Evolutionary conservation across 2,329 filamentous ascomycete species (phyloP), one percentile per base, ranked within the genome.

Genomic region (Ophiosphaerella narmari): DNA sequence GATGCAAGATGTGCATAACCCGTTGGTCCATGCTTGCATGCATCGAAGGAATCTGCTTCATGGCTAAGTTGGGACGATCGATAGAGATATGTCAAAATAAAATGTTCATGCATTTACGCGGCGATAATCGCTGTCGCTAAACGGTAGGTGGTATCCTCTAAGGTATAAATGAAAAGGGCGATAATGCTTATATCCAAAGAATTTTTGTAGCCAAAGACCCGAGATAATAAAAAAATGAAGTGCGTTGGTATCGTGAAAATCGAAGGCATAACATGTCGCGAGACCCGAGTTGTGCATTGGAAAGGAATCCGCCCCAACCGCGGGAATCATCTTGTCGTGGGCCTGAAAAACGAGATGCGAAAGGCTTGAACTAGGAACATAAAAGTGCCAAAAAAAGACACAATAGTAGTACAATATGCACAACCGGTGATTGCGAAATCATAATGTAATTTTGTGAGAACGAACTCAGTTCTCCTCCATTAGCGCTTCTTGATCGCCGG

Each of bases 401-500:
- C 43, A 29, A 32, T 58, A 62, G 26, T 59, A 48, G 40, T 61
- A 57, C 57, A 58, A 51, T 46, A 57, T 63, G 51, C 59, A 54
- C 53, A 53, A 44, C 47, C 46, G 38, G 44, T 49, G 55, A 54
- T 54, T 42, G 47, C 52, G 49, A 45, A 48, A 46, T 52, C 36
- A 36, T 50, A 39, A 39, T 14, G 36, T 43, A 33, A 46, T 46
- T 40, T 41, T 35, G 47, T 32, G 33, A 37, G 38, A 29, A 12
- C 7, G 11, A 26, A 16, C 59, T 64, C 62, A 73, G 39, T 67
- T 69, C 55, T 83, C 81, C 67, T 83, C 81, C 59, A 79, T 81
- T 59, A 83, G 72, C 39, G 89, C 87, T 51, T 72, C 67, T 62
- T 91, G 91, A 46, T 89, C 88, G 24, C 87, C 87, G 59, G 88